A percentile compares a stretch with the other conserved stretches of the same genome.
phyloP scores from a whole-genome alignment of 176 grass and related monocot species.

The Phragmites australis region DNA sequence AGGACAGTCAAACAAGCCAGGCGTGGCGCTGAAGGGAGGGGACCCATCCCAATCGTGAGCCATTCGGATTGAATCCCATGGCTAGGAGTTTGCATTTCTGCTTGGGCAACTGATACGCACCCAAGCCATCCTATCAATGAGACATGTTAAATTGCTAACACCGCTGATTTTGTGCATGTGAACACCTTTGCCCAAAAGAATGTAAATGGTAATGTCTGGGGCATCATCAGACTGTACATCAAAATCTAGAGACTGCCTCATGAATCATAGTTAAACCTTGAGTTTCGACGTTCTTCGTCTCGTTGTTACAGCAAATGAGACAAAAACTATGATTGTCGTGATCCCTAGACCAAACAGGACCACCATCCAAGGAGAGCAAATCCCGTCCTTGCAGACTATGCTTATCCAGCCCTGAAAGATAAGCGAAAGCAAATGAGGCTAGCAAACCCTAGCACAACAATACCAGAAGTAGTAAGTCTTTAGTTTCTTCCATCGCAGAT shows the following conservation, averaged over 20 bases:
- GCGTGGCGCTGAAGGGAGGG: too few relatives aligned
- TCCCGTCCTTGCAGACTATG: slow-evolving; percentile 26
- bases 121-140: neutral
- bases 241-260: slow-evolving; percentile 39
- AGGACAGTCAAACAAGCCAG: too few relatives aligned
- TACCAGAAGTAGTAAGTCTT: neutral
- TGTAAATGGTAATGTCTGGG: neutral
- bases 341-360: slow-evolving; percentile 30
- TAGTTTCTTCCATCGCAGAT: neutral
- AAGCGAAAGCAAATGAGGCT: neutral
- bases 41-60: too few relatives aligned
- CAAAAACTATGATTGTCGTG: slow-evolving; percentile 14
- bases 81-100: neutral
- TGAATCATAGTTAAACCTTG: slow-evolving; percentile 59
- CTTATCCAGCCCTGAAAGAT: slow-evolving; percentile 48
- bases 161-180: neutral
- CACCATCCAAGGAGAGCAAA: slow-evolving; percentile 56
- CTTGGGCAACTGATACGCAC: neutral
- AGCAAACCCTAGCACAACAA: neutral
- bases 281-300: slow-evolving; percentile 84
- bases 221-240: slow-evolving; percentile 46
- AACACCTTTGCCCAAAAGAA: slow-evolving; percentile 29
- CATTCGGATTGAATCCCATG: neutral
- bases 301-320: slow-evolving; percentile 53
- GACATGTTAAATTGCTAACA: neutral